Conservation (phyloP, 2,329 filamentous ascomycete species). For the Cladosporium sp. region DNA sequence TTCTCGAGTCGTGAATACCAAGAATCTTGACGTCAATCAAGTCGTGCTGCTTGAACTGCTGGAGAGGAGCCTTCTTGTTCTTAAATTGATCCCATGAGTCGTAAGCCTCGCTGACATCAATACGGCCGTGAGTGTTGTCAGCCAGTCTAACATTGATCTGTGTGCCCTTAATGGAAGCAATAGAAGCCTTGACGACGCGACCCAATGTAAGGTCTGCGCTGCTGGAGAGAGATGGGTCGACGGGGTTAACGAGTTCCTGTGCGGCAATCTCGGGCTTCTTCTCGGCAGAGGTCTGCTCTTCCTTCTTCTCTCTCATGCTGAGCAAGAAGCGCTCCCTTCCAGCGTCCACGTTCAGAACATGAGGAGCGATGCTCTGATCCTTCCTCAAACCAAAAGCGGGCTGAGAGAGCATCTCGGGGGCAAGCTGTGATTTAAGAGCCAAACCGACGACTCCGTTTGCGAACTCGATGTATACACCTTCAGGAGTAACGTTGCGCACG, state of each 20-base stretch:
- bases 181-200: slow-evolving; percentile 66
- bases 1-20: slow-evolving; percentile 83
- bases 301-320: slow-evolving; percentile 51
- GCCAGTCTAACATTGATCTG: slow-evolving; percentile 88
- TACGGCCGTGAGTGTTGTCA: slow-evolving; percentile 83
- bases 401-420: slow-evolving; percentile 61
- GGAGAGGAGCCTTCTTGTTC: slow-evolving; percentile 75
- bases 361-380: slow-evolving; percentile 69
- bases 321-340: slow-evolving; percentile 65
- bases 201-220: slow-evolving; percentile 72
- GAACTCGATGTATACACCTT: slow-evolving; percentile 86
- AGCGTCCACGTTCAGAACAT: slow-evolving; percentile 66
- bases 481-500: slow-evolving; percentile 75
- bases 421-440: slow-evolving; percentile 72
- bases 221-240: slow-evolving; percentile 60
- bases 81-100: slow-evolving; percentile 82
- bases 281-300: slow-evolving; percentile 31
- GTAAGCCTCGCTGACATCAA: slow-evolving; percentile 88
- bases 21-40: slow-evolving; percentile 70
- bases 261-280: slow-evolving; percentile 30
- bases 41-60: slow-evolving; percentile 65
- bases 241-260: slow-evolving; percentile 48
- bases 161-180: slow-evolving; percentile 82
- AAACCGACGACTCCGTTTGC: slow-evolving; percentile 70
- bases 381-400: slow-evolving; percentile 74